Evolutionary conservation across 2,329 filamentous ascomycete species (phyloP), one percentile per base, ranked within the genome.

Genomic region (Colletotrichum graminicola): DNA sequence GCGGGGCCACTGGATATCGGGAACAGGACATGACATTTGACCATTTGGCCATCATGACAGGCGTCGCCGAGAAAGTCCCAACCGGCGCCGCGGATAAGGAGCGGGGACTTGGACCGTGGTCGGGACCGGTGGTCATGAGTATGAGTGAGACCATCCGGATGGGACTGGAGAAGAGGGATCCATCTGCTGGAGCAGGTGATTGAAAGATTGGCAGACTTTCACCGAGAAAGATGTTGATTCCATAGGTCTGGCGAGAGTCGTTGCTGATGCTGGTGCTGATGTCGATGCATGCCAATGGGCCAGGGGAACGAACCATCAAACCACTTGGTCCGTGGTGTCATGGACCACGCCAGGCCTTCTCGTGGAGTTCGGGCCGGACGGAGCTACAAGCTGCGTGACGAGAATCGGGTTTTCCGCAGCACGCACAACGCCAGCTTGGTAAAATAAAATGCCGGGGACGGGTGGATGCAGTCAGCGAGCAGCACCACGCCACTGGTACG

Each of bases 311-410:
- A 23, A 32, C 21, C 32, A 36, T n/a, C 16, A 54, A 6, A 6
- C 36, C 45, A 10, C 54, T 26, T n/a, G 60, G 49, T 26, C 39
- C 11, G 23, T 36, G 18, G 26, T 16, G 12, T 52, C 21, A 26
- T 29, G 51, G 8, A 29, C 34, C 45, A 62, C 4, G 47, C n/a
- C 34, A 41, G 52, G 26, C 29, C n/a, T 39, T n/a, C 43, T 52
- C 18, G n/a, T 52, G 43, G 39, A 62, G 57, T 51, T 56, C 57
- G 56, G 56, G 11, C 57, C 51, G 57, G 51, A 56, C 68, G 68
- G 68, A 71, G 45, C 59, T 68, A 36, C 52, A 71, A 32, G 39
- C 52, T 68, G 68, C 65, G 68, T 36, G 68, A 32, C n/a, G 59
- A 66, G 47, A 64, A 71, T 64, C 47, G 65, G 64, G 51, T 67